These are phyloP conservation scores for Cyathus striatus DNA, from an alignment of 768 basidiomycete species.

Conservation along the genomic window DNA sequence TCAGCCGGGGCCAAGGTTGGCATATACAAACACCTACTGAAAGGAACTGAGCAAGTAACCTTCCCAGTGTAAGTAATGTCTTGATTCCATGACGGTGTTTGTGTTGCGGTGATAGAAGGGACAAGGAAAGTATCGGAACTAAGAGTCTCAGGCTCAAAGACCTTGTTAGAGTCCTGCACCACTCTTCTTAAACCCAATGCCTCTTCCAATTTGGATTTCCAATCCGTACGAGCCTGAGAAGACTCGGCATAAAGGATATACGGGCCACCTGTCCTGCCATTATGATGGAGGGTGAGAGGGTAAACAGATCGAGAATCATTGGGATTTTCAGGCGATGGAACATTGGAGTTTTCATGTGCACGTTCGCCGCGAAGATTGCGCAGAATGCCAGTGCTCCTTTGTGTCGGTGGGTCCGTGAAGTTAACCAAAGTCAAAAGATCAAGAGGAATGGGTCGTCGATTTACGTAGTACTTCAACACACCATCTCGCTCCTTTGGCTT, in stretches of 20 bases:
- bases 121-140: conserved; percentile 86
- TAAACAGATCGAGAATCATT: conserved; percentile 74
- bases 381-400: conserved; percentile 69
- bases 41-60: conserved; percentile 94
- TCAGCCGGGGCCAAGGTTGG: no score
- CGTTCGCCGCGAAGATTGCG: conserved; percentile 50
- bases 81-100: conserved; percentile 63
- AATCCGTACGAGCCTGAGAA: conserved; percentile 68
- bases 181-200: conserved; percentile 80
- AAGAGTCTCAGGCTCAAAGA: conserved; percentile 88
- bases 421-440: conserved; percentile 83
- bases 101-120: conserved; percentile 50
- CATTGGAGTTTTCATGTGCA: conserved; percentile 16
- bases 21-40: conserved; percentile 47
- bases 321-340: conserved; percentile 29
- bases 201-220: conserved; percentile 87
- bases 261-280: conserved; percentile 80
- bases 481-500: conserved; percentile 80
- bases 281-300: conserved; percentile 87
- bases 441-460: conserved; percentile 84
- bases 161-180: conserved; percentile 91
- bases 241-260: conserved; percentile 88
- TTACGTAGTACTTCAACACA: conserved; percentile 71
- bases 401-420: conserved; percentile 76
- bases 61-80: conserved; percentile 73